Percentiles rank a stretch among this genome's conserved stretches.
Evolutionary conservation across 805 yeast genomes (phyloP).

Genomic region (Jamesozyma piceae): DNA sequence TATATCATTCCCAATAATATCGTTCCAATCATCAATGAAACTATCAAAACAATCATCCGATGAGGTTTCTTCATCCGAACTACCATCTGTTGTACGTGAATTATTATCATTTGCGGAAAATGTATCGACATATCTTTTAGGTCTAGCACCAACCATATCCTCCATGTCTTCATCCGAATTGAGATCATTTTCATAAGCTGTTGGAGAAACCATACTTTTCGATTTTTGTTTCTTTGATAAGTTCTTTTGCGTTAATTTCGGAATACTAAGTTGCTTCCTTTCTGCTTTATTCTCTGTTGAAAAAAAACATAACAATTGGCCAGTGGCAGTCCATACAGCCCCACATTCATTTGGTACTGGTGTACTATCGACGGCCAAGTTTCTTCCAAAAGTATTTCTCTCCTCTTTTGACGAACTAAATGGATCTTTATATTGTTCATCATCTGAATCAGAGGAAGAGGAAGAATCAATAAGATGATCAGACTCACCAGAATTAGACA

Average conservation of each 20-base stretch:
- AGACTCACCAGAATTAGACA: slow-evolving; percentile 27
- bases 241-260: slow-evolving; percentile 19
- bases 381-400: slow-evolving; percentile 11
- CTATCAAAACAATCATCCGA: slow-evolving; percentile 41
- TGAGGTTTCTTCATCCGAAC: slow-evolving; percentile 21
- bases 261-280: slow-evolving; percentile 31
- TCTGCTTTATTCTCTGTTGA: slow-evolving; percentile 42
- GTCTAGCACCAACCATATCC: slow-evolving; percentile 8
- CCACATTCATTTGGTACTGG: slow-evolving; percentile 94
- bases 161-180: background rate
- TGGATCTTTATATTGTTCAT: slow-evolving; percentile 30
- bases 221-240: slow-evolving; percentile 16
- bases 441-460: slow-evolving; percentile 36
- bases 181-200: slow-evolving; percentile 2
- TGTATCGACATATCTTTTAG: slow-evolving; percentile 29
- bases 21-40: slow-evolving; percentile 61
- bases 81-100: slow-evolving; percentile 10
- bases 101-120: slow-evolving; percentile 10
- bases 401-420: slow-evolving; percentile 10
- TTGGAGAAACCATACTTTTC: background rate
- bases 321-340: slow-evolving; percentile 75
- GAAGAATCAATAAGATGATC: slow-evolving; percentile 19
- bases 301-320: slow-evolving; percentile 75
- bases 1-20: slow-evolving; percentile 49
- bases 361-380: slow-evolving; percentile 53